Percentiles rank a stretch among this genome's conserved stretches.
Evolutionary conservation across 1,284 basidiomycete species (phyloP).

Genomic region (Tylopilus sp.): DNA sequence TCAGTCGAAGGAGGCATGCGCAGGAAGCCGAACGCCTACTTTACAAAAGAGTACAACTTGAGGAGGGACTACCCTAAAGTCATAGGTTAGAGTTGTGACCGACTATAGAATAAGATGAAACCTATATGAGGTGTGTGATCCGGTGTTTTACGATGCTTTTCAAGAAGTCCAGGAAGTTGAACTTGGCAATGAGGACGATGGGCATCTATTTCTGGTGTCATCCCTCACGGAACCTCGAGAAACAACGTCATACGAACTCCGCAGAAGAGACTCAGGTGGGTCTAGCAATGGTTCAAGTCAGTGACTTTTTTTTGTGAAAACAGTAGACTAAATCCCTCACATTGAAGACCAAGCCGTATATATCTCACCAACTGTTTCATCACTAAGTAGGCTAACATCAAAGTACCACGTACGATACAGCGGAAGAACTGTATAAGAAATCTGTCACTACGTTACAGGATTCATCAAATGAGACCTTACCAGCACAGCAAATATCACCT

Average conservation of each 20-base stretch:
- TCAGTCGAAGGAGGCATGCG: conserved; percentile 6
- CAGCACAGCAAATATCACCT: conserved; percentile 41
- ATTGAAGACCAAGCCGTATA: conserved; percentile 48
- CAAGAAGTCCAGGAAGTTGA: conserved; percentile 50
- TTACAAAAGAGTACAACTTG: conserved; percentile 54
- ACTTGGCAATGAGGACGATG: conserved; percentile 49
- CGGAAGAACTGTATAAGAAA: conserved; percentile 26
- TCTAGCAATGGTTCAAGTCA: conserved; percentile 18
- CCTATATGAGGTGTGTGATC: conserved; percentile 50
- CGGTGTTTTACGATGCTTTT: conserved; percentile 50
- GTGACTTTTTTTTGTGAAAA: background rate
- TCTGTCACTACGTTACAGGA: conserved; percentile 2
- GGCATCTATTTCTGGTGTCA: conserved; percentile 33
- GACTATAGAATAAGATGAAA: conserved; percentile 10
- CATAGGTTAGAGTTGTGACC: conserved; percentile 20
- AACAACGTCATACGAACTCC: conserved; percentile 33
- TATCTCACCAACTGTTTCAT: conserved; percentile 35
- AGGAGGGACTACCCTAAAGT: conserved; percentile 48
- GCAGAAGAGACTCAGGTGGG: conserved; percentile 41
- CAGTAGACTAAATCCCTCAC: conserved; percentile 19
- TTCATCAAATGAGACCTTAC: conserved; percentile 21
- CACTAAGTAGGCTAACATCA: background rate
- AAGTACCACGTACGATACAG: conserved; percentile 34
- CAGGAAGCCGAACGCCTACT: conserved; percentile 36
- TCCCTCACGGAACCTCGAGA: background rate